Percentiles rank a stretch among this genome's conserved stretches.
Conservation (phyloP, 1,284 basidiomycete species). For the Retiboletus fuscus region DNA sequence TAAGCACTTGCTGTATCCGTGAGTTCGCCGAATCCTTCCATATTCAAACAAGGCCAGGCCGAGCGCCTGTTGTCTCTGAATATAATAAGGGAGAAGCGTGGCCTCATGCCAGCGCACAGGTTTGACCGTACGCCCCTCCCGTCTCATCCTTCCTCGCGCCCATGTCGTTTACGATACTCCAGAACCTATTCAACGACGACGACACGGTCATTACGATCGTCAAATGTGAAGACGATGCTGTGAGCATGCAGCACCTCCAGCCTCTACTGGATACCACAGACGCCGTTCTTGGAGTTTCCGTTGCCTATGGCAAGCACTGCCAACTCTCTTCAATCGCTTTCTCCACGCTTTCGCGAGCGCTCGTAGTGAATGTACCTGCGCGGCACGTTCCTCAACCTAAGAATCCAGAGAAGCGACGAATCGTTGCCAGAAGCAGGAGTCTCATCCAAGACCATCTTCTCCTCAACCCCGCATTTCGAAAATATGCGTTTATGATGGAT, state of each 20-base stretch:
- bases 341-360: slow-evolving; percentile 46
- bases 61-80: too few relatives aligned
- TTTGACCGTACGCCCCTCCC: too few relatives aligned
- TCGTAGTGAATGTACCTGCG: slow-evolving; percentile 48
- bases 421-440: slow-evolving; percentile 41
- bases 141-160: not conserved
- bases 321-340: slow-evolving; percentile 52
- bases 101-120: not conserved
- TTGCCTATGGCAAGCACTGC: slow-evolving; percentile 51
- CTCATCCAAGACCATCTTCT: slow-evolving; percentile 50
- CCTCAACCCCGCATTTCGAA: slow-evolving; percentile 41
- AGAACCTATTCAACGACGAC: slow-evolving; percentile 10
- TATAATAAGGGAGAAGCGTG: too few relatives aligned
- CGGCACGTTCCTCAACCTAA: slow-evolving; percentile 19
- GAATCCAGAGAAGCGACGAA: slow-evolving; percentile 24
- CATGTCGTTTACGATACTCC: slow-evolving; percentile 9
- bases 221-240: not conserved
- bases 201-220: not conserved
- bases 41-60: too few relatives aligned
- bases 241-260: too few relatives aligned
- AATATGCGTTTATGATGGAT: slow-evolving; percentile 60
- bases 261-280: slow-evolving; percentile 39
- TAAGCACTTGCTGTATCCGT: not conserved
- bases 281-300: slow-evolving; percentile 50
- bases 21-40: too few relatives aligned